Evolutionary conservation across 305 asterid species (phyloP).

Genomic region (Fraxinus albicans): DNA sequence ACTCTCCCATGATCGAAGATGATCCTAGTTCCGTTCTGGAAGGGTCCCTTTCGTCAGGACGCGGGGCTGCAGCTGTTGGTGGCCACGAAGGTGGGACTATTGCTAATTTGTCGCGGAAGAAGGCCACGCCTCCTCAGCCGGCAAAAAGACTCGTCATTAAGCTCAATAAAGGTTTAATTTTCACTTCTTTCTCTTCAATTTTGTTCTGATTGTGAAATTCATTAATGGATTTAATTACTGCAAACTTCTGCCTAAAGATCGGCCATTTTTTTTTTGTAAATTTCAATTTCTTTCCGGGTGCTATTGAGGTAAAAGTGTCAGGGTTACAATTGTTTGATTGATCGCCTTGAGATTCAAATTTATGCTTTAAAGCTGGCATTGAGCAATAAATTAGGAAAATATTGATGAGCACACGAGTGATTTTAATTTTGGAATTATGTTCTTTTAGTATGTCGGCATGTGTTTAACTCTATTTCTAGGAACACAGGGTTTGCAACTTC

Average conservation of each 20-base stretch:
- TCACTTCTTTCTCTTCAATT: neutral
- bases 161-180: conserved; percentile 53
- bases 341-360: neutral
- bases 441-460: neutral
- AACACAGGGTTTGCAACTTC: neutral
- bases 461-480: neutral
- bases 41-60: conserved; percentile 45
- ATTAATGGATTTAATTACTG: conserved; percentile 8
- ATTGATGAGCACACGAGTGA: neutral
- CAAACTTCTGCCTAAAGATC: conserved; percentile 7
- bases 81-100: conserved; percentile 43
- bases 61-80: conserved; percentile 33
- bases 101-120: conserved; percentile 65
- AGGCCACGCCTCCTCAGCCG: conserved; percentile 70
- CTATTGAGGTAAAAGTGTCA: conserved; percentile 22
- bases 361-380: neutral
- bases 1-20: conserved; percentile 55
- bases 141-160: conserved; percentile 68
- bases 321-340: conserved; percentile 28
- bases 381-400: conserved; percentile 10
- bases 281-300: conserved; percentile 9
- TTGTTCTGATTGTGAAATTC: neutral
- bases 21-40: conserved; percentile 47
- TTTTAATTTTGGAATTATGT: neutral
- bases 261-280: neutral